Percentiles rank a stretch among this genome's conserved stretches.
Evolutionary conservation across 345 rosid species (phyloP).

Genomic region (Populus deltoides): DNA sequence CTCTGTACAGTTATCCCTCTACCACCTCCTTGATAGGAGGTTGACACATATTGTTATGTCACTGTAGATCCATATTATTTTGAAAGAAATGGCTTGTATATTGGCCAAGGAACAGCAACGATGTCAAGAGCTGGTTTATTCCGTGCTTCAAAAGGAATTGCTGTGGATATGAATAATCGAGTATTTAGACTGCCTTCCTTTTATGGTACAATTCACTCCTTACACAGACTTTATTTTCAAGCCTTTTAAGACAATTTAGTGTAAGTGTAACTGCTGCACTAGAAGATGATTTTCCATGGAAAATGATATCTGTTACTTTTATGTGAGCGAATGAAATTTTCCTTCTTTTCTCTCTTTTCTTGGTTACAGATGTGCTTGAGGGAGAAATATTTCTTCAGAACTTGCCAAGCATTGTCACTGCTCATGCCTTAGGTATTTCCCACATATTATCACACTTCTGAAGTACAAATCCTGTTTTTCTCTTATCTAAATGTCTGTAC

Average conservation of each 20-base stretch:
- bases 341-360: neutral
- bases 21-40: slow-evolving; percentile 11
- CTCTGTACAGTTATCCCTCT: neutral
- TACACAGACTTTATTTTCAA: neutral
- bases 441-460: neutral
- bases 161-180: slow-evolving; percentile 74
- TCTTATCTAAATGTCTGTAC: no score
- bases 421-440: slow-evolving; percentile 82
- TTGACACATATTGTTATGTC: slow-evolving; percentile 29
- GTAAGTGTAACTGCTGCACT: neutral
- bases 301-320: slow-evolving; percentile 6
- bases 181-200: slow-evolving; percentile 81
- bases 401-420: slow-evolving; percentile 83
- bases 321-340: neutral
- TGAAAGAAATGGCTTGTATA: slow-evolving; percentile 77
- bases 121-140: slow-evolving; percentile 95
- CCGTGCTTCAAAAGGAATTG: slow-evolving; percentile 75
- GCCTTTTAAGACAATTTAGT: no score
- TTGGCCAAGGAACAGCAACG: slow-evolving; percentile 86
- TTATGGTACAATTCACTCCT: slow-evolving; percentile 49
- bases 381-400: slow-evolving; percentile 98
- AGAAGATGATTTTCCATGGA: neutral
- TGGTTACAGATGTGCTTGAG: slow-evolving; percentile 66
- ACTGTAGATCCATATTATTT: slow-evolving; percentile 68
- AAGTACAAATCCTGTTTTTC: neutral